Base-by-base conservation (phyloP, 768 basidiomycete species). In the Serendipita indica region DNA sequence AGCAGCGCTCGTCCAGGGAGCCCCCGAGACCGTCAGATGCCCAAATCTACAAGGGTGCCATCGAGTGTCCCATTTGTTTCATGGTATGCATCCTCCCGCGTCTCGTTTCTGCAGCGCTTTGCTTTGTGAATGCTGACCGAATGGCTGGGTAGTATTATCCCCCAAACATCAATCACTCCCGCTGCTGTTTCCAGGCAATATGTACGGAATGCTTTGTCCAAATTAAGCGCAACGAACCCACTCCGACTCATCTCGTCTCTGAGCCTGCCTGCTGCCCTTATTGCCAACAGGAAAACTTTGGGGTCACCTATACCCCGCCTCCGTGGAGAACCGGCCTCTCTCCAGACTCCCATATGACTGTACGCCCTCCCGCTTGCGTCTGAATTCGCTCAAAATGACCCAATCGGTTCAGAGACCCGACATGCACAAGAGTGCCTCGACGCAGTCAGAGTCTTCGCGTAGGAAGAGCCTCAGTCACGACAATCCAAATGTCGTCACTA, bases 141-240 rank as follows among this genome's bases (percentile, higher is more conserved):
- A 27, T 54, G 4, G 67, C 66, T 63, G 63, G 64, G 34, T 67
- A 99, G 94, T 97, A 94, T 71, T 99, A 97, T 67, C 96, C 96
- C 22, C 78, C 86, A 45, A 94, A 97, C 71, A 96, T 97, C 71
- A 97, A 98, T 68, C 85, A 84, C 65, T 97, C 96, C 35, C 80
- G 96, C 67, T 99, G 96, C 69, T 99, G 96, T 69, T 93, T 94
- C 75, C 96, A 99, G 65, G 85, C 89, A 20, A 94, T 99, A 62
- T 99, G 96, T 69, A 97, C 96, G 34, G 96, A 99, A 72, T 99
- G 96, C 69, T 98, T 99, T 67, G 91, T 97, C 20, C 94, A 97
- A 72, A 98, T 99, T 73, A 98, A 97, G 74, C 86, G 96, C 58
- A 81, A 79, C 33, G 96, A 99, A 62, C 91, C 96, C 3, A 94